These are phyloP conservation scores for Hypoxylon sp. DNA, from an alignment of 2,329 filamentous ascomycete genomes.

Conservation along the genomic window DNA sequence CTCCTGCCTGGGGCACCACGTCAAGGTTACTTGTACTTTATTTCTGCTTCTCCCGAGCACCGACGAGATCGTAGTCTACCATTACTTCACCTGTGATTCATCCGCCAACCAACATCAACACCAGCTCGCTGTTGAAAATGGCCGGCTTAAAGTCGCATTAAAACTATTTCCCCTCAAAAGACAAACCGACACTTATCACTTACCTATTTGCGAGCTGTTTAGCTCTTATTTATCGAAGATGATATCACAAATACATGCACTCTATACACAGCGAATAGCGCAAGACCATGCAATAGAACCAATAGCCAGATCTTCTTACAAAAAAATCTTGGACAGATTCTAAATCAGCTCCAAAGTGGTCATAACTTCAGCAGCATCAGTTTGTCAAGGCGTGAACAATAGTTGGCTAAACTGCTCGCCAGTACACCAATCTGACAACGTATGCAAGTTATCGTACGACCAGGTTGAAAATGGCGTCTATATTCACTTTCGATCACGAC, in stretches of 20 bases:
- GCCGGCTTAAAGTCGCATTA: conserved; percentile 20
- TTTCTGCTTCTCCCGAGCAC: background rate
- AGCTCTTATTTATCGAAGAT: conserved; percentile 56
- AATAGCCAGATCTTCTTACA: conserved; percentile 31
- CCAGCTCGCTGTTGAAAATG: conserved; percentile 26
- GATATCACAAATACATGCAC: conserved; percentile 57
- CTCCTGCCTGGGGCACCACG: conserved; percentile 18
- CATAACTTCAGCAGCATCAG: conserved; percentile 5
- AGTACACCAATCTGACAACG: conserved; percentile 3
- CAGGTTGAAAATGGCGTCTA: conserved; percentile 80
- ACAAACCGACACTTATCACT: conserved; percentile 6
- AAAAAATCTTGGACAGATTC: conserved; percentile 17
- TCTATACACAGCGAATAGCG: conserved; percentile 49
- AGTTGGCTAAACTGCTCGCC: conserved; percentile 24
- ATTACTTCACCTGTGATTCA: conserved; percentile 22
- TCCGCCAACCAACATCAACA: background rate
- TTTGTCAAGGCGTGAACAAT: conserved; percentile 18
- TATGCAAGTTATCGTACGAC: conserved; percentile 11
- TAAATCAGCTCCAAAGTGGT: conserved; percentile 30
- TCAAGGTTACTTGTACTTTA: conserved; percentile 5
- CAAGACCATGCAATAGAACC: conserved; percentile 50
- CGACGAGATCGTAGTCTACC: conserved; percentile 28
- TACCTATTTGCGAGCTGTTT: conserved; percentile 36
- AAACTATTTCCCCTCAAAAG: conserved; percentile 7
- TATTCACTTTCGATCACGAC: conserved; percentile 95